Evolutionary conservation across 306 rosid genomes (phyloP).

Genomic region (Gillenia trifoliata): DNA sequence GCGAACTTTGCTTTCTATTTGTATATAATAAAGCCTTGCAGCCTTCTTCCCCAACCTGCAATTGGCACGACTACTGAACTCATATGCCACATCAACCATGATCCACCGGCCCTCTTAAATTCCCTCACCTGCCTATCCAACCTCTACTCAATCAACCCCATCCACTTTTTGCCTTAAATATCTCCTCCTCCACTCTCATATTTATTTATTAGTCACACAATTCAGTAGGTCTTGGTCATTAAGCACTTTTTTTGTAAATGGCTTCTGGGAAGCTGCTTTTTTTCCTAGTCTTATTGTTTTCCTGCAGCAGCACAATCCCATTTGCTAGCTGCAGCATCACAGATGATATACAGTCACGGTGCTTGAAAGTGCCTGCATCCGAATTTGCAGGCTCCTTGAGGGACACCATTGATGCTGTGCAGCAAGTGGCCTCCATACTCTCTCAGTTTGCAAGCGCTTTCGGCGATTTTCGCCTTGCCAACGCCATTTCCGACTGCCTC

Average conservation of each 20-base stretch:
- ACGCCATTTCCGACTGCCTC: conserved; percentile 65
- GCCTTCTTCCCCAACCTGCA: neutral
- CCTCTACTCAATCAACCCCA: conserved; percentile 2
- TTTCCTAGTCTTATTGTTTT: conserved; percentile 6
- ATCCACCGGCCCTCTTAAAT: conserved; percentile 36
- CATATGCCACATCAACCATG: neutral
- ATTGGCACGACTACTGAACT: neutral
- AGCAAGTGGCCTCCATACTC: conserved; percentile 41
- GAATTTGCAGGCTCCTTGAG: conserved; percentile 34
- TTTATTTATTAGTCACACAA: neutral
- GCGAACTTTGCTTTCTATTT: neutral
- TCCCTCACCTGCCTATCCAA: conserved; percentile 52
- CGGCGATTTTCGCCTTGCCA: conserved; percentile 46
- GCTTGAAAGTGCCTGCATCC: conserved; percentile 41
- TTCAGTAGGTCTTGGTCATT: neutral
- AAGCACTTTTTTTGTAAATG: conserved; percentile 8
- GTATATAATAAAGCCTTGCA: neutral
- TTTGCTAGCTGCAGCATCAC: neutral
- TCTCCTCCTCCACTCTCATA: neutral
- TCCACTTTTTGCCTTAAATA: conserved; percentile 26
- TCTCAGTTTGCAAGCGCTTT: conserved; percentile 31
- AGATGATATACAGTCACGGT: conserved; percentile 7
- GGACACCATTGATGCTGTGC: conserved; percentile 25
- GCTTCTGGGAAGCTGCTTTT: conserved; percentile 6
- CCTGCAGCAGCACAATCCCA: neutral